phyloP scores from a whole-genome alignment of 1,284 basidiomycete genomes.

The Malassezia vespertilionis region DNA sequence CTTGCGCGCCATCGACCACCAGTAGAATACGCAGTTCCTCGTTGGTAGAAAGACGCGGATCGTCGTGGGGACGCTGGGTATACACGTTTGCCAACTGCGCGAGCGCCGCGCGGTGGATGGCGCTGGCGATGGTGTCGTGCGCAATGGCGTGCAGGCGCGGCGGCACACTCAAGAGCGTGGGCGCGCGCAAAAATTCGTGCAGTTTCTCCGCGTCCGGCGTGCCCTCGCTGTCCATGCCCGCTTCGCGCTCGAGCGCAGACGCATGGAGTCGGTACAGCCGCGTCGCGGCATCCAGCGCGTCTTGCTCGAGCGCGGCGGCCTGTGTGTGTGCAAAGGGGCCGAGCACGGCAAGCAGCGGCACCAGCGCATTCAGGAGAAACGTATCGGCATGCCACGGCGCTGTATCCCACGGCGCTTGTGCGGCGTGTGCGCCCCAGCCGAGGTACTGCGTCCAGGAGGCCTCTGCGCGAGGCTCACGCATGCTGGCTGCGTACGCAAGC shows the following conservation, averaged over 20 bases:
- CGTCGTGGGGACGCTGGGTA: neutral
- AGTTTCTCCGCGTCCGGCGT: neutral
- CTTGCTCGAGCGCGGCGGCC: neutral
- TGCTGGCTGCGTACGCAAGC: neutral
- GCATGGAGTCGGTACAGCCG: too few species aligned
- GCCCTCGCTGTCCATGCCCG: neutral
- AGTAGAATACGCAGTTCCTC: slow-evolving; percentile 5
- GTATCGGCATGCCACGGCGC: neutral
- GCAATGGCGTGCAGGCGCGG: neutral
- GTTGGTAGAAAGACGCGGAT: neutral
- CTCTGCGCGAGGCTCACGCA: neutral
- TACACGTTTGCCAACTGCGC: neutral
- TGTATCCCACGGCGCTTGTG: neutral
- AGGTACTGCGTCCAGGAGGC: neutral
- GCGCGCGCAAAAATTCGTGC: slow-evolving; percentile 1
- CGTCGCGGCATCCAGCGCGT: too few species aligned
- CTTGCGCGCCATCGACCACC: neutral
- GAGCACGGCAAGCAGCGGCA: neutral
- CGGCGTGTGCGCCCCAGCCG: too few species aligned
- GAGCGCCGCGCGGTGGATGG: slow-evolving; percentile 10
- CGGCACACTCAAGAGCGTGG: slow-evolving; percentile 4
- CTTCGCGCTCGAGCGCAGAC: neutral
- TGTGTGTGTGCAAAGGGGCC: too few species aligned
- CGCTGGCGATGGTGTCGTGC: neutral
- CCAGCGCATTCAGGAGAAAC: neutral